A percentile compares a stretch with the other conserved stretches of the same genome.
Conservation (phyloP, 495 filamentous ascomycete genomes). For the Neurospora tetraspora region DNA sequence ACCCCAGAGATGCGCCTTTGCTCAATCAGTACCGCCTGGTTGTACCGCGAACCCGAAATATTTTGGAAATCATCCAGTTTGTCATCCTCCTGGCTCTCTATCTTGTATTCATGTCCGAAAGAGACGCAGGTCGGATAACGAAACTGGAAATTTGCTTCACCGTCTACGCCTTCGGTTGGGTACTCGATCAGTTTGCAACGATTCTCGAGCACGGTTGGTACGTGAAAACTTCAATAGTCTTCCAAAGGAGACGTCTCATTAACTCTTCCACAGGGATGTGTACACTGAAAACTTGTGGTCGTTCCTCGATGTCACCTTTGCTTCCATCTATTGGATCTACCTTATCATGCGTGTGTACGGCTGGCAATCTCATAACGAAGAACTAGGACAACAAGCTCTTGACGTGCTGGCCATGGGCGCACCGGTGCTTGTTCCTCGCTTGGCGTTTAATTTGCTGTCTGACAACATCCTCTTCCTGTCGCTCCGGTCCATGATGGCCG, state of each 20-base stretch:
- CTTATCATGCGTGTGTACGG: slow-evolving; percentile 50
- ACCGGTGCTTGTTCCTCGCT: slow-evolving; percentile 57
- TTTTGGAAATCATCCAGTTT: slow-evolving; percentile 60
- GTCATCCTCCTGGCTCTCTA: slow-evolving; percentile 50
- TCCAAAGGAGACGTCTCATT: background rate
- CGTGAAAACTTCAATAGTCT: slow-evolving; percentile 2
- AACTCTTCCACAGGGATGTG: slow-evolving; percentile 43
- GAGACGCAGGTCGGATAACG: slow-evolving; percentile 39
- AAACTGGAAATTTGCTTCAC: slow-evolving; percentile 48
- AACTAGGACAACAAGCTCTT: slow-evolving; percentile 44
- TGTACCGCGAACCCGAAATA: slow-evolving; percentile 58
- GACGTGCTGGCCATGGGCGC: slow-evolving; percentile 61
- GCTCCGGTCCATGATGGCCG: slow-evolving; percentile 62
- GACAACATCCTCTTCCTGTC: slow-evolving; percentile 67
- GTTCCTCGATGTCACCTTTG: slow-evolving; percentile 63
- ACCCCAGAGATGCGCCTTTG: slow-evolving; percentile 51
- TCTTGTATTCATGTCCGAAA: slow-evolving; percentile 51
- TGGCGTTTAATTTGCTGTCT: slow-evolving; percentile 65
- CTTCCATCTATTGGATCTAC: slow-evolving; percentile 50
- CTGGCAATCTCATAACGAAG: slow-evolving; percentile 24
- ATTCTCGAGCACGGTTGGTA: slow-evolving; percentile 62
- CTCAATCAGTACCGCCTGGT: slow-evolving; percentile 69
- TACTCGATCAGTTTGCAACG: slow-evolving; percentile 60
- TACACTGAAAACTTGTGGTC: slow-evolving; percentile 74
- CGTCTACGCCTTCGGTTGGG: slow-evolving; percentile 60